Base-by-base conservation (phyloP, 2,329 filamentous ascomycete genomes). In the Laburnicola sp. region DNA sequence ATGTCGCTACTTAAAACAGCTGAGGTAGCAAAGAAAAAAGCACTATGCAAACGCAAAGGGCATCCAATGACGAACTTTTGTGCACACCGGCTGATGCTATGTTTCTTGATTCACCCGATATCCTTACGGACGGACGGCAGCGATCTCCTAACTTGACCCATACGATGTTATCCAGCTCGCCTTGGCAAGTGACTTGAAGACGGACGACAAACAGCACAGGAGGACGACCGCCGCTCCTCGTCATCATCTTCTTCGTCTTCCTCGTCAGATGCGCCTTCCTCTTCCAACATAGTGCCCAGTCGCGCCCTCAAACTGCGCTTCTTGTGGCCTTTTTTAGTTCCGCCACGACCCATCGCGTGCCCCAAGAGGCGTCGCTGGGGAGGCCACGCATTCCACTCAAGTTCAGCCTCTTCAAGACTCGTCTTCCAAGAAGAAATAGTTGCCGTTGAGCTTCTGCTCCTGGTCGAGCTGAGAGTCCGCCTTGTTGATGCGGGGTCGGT, bases 361-460 rank as follows among this genome's bases (percentile, higher is more conserved):
- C 77, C 62, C 10, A 58, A 50, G 25, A 59, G 65, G 65, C 65
- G 65, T 63, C 64, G 65, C 65, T 65, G 70, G 59, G 59, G 59
- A 53, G 53, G 59, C 51, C 64, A 57, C 41, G 62, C 71, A 56
- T 77, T 71, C 64, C 76, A 72, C 65, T 79, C 67, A 65, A 77
- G 74, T 72, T 81, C 73, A 81, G 80, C 82, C 80, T 83, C 80
- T 90, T 86, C 79, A 86, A 77, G 78, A 82, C 71, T 86, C 82
- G 69, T 97, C 92, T 75, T 97, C 93, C 75, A 97, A 76, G 88
- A 97, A 97, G 87, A 96, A 97, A 80, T 88, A 99, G 79, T 97
- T 97, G 65, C 95, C 95, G 60, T 77, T 78, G 68, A 91, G 65
- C 82, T 99, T 99, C 82, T 99, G 94, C 73, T 97, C 94, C 75